Evolutionary conservation across 2,329 filamentous ascomycete species (phyloP).

Genomic region (Massarina eburnea): DNA sequence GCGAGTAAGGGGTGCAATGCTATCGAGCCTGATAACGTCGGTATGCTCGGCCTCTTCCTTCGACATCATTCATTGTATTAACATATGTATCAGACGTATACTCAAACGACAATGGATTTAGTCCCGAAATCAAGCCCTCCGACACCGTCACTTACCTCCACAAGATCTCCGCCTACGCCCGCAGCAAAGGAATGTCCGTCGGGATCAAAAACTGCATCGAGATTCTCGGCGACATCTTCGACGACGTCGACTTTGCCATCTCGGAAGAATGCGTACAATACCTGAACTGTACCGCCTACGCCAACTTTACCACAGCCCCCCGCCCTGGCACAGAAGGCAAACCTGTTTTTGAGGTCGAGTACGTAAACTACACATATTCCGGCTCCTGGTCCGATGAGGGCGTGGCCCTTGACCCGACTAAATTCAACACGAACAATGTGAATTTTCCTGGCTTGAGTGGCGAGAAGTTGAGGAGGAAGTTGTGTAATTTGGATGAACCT

Average conservation of each 20-base stretch:
- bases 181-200: constrained; percentile 21
- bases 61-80: neutral
- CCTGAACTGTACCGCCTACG: constrained; percentile 23
- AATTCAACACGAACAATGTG: constrained; percentile 18
- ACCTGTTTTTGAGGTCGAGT: constrained; percentile 29
- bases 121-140: constrained; percentile 14
- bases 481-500: constrained; percentile 22
- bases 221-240: constrained; percentile 26
- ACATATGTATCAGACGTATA: constrained; percentile 16
- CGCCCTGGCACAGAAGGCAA: constrained; percentile 14
- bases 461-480: constrained; percentile 20
- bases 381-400: constrained; percentile 19
- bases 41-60: constrained; percentile 8
- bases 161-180: constrained; percentile 20
- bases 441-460: constrained; percentile 19
- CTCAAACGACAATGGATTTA: constrained; percentile 25
- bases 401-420: constrained; percentile 15
- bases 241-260: constrained; percentile 27
- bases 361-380: constrained; percentile 23
- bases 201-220: constrained; percentile 28
- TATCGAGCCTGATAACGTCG: constrained; percentile 41
- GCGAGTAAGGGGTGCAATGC: constrained; percentile 39
- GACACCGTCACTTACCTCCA: constrained; percentile 21
- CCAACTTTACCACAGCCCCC: constrained; percentile 24
- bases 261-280: constrained; percentile 26